phyloP scores from a whole-genome alignment of 495 filamentous ascomycete species.

The Margaritispora aquatica region DNA sequence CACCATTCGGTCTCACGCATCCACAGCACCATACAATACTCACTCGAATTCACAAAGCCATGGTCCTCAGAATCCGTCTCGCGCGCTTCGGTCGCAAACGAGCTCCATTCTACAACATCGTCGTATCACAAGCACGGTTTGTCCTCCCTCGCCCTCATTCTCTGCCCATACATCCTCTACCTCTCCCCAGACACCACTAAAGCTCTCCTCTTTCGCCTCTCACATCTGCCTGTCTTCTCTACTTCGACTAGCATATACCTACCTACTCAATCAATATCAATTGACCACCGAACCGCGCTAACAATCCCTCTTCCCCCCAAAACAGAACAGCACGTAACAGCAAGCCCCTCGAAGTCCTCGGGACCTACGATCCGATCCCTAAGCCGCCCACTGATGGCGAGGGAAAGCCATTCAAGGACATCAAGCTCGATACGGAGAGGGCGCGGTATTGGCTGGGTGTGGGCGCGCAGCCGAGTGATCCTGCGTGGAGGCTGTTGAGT shows the following conservation, averaged over 20 bases:
- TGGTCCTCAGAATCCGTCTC: constrained; percentile 91
- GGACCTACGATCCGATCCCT: constrained; percentile 91
- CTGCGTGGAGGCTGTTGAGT: constrained; percentile 75
- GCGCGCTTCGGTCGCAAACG: constrained; percentile 89
- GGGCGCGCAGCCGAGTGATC: constrained; percentile 87
- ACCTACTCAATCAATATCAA: too few species aligned
- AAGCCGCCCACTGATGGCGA: constrained; percentile 59
- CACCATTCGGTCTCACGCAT: neutral
- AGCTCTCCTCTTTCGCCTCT: too few species aligned
- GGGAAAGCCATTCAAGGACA: constrained; percentile 74
- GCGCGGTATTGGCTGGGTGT: constrained; percentile 96
- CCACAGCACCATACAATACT: neutral
- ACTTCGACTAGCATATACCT: too few species aligned
- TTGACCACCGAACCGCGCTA: too few species aligned
- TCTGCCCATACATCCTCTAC: neutral
- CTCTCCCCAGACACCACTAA: too few species aligned
- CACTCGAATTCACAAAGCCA: constrained; percentile 33
- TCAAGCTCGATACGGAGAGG: constrained; percentile 72
- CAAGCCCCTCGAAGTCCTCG: constrained; percentile 88
- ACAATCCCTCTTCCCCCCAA: neutral
- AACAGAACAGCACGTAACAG: constrained; percentile 70
- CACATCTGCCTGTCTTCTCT: too few species aligned
- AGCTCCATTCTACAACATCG: constrained; percentile 91
- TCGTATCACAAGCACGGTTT: constrained; percentile 92
- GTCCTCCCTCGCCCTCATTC: constrained; percentile 5